These are phyloP conservation scores for Blastocystis sp. DNA, from an alignment of 352 stramenopile species.

Conservation along the genomic window DNA sequence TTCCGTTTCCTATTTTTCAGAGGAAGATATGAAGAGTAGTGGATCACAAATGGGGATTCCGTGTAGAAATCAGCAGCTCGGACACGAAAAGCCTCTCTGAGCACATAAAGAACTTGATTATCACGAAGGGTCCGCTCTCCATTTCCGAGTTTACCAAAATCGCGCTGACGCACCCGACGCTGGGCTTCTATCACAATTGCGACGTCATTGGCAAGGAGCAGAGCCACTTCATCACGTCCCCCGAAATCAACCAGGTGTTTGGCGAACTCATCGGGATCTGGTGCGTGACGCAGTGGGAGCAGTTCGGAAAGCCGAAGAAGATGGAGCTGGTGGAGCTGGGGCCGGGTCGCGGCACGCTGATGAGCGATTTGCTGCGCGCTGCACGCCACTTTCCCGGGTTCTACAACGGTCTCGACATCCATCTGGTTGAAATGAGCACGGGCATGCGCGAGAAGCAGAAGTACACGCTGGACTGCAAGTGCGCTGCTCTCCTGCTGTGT, in stretches of 20 bases:
- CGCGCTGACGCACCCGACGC: conserved; percentile 82
- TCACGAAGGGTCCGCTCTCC: conserved; percentile 70
- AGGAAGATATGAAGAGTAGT: background rate
- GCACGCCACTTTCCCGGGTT: conserved; percentile 85
- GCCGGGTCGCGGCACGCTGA: conserved; percentile 82
- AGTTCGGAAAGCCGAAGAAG: conserved; percentile 81
- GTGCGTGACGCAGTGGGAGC: conserved; percentile 88
- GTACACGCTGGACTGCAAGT: conserved; percentile 75
- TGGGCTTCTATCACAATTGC: conserved; percentile 88
- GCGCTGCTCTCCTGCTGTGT: background rate
- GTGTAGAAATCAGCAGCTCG: conserved; percentile 18
- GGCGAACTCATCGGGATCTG: conserved; percentile 88
- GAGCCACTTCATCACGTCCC: conserved; percentile 90
- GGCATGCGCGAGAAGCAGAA: conserved; percentile 76
- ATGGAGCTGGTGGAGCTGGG: conserved; percentile 88
- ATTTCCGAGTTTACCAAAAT: conserved; percentile 74
- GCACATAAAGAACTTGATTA: conserved; percentile 72
- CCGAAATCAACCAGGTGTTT: conserved; percentile 91
- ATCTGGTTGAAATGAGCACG: conserved; percentile 89
- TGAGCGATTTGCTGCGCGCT: conserved; percentile 87
- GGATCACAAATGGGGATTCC: background rate
- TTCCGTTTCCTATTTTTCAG: background rate
- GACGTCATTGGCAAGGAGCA: conserved; percentile 86
- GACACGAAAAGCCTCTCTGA: conserved; percentile 41
- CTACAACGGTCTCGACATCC: conserved; percentile 82